phyloP scores from a whole-genome alignment of 805 yeast genomes.

The Komagataella ulmi region DNA sequence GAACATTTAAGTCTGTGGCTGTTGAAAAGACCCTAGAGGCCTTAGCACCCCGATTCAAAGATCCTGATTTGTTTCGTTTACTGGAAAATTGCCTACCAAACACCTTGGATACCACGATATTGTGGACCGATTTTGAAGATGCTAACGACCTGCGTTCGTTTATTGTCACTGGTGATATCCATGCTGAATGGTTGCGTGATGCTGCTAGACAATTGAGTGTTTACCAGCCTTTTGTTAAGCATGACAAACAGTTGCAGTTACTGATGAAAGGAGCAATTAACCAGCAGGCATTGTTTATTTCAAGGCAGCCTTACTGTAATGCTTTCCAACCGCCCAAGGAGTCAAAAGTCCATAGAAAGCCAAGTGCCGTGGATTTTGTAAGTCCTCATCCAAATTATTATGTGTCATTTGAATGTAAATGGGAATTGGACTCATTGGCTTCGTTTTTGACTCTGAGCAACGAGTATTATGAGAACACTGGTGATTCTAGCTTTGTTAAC shows the following conservation, averaged over 20 bases:
- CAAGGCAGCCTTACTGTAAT: constrained; percentile 68
- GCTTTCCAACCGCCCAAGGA: constrained; percentile 78
- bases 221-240: constrained; percentile 45
- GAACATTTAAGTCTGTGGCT: constrained; percentile 53
- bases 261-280: constrained; percentile 68
- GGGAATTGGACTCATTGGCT: constrained; percentile 78
- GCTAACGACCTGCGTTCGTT: constrained; percentile 41
- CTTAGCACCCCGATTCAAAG: constrained; percentile 32
- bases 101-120: constrained; percentile 75
- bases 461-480: constrained; percentile 49
- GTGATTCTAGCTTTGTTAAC: constrained; percentile 33
- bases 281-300: constrained; percentile 58
- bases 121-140: constrained; percentile 40
- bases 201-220: constrained; percentile 74
- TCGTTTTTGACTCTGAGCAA: constrained; percentile 66
- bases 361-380: constrained; percentile 50
- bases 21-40: constrained; percentile 50
- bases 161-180: constrained; percentile 84
- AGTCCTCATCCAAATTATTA: constrained; percentile 58
- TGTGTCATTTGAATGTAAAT: constrained; percentile 77
- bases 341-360: constrained; percentile 32
- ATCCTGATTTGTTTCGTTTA: constrained; percentile 58
- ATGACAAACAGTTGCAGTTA: constrained; percentile 34
- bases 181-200: constrained; percentile 89
- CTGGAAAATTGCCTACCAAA: constrained; percentile 80